Percentiles rank a stretch among this genome's conserved stretches.
These are phyloP conservation scores for Candida manassasensis DNA, from an alignment of 805 yeast species.

Conservation along the genomic window DNA sequence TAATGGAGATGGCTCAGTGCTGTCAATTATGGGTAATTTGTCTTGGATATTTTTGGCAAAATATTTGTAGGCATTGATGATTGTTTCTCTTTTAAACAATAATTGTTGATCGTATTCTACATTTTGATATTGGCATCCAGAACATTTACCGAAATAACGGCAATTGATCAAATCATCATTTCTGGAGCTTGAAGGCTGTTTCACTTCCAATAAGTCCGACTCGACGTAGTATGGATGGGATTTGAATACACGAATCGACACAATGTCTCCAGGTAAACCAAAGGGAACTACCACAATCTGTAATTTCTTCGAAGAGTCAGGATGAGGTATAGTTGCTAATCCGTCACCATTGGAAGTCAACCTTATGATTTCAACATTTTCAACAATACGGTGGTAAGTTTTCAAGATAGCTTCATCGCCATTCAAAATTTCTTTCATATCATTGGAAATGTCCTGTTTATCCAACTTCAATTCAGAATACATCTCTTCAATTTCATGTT, in stretches of 20 bases:
- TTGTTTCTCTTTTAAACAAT: constrained; percentile 64
- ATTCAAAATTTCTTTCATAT: constrained; percentile 61
- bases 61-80: constrained; percentile 73
- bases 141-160: constrained; percentile 84
- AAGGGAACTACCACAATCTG: constrained; percentile 82
- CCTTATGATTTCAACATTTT: constrained; percentile 51
- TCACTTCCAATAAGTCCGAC: constrained; percentile 61
- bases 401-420: constrained; percentile 40
- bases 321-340: constrained; percentile 62
- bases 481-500: constrained; percentile 64
- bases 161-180: constrained; percentile 65
- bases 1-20: constrained; percentile 73
- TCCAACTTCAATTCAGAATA: constrained; percentile 39
- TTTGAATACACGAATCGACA: constrained; percentile 65
- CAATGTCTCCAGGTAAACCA: constrained; percentile 81
- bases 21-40: constrained; percentile 49
- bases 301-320: constrained; percentile 37
- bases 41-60: constrained; percentile 57
- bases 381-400: constrained; percentile 55
- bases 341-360: constrained; percentile 87
- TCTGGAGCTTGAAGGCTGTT: constrained; percentile 27
- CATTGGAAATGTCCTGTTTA: constrained; percentile 52
- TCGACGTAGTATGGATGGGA: constrained; percentile 73
- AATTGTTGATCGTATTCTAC: constrained; percentile 71
- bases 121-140: constrained; percentile 92